phyloP scores from a whole-genome alignment of 768 basidiomycete genomes.

The Suillus lakei region DNA sequence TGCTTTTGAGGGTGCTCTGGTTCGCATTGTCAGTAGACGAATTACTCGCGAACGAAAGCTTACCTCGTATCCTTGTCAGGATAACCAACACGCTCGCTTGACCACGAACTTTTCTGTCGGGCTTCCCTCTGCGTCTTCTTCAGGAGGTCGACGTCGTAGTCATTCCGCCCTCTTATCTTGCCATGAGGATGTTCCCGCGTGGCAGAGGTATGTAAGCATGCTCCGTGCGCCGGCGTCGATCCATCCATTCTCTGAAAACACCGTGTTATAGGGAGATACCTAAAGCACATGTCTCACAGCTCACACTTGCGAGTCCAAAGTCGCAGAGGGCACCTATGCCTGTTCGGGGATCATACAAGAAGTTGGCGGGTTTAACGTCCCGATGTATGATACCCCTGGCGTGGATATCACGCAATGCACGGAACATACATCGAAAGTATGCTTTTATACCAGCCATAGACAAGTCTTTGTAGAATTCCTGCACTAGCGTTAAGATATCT shows the following conservation, averaged over 20 bases:
- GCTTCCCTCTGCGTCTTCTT: slow-evolving; percentile 66
- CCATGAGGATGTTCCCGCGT: slow-evolving; percentile 73
- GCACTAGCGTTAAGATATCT: slow-evolving; percentile 13
- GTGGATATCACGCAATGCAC: slow-evolving; percentile 89
- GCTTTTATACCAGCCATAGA: slow-evolving; percentile 78
- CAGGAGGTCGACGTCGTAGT: slow-evolving; percentile 53
- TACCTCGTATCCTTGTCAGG: slow-evolving; percentile 77
- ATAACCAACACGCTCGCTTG: slow-evolving; percentile 78
- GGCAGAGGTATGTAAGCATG: slow-evolving; percentile 81
- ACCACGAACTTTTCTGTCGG: slow-evolving; percentile 52
- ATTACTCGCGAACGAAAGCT: slow-evolving; percentile 12
- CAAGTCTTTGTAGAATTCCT: slow-evolving; percentile 81
- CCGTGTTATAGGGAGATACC: slow-evolving; percentile 12
- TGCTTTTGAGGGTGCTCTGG: slow-evolving; percentile 83
- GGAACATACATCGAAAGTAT: slow-evolving; percentile 91
- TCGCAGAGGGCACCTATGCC: slow-evolving; percentile 89
- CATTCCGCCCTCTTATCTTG: slow-evolving; percentile 45
- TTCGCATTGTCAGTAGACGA: slow-evolving; percentile 5
- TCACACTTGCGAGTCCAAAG: slow-evolving; percentile 93
- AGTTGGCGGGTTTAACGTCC: slow-evolving; percentile 98
- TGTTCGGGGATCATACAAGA: slow-evolving; percentile 86
- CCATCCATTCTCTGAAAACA: slow-evolving; percentile 57
- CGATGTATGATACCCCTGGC: slow-evolving; percentile 88
- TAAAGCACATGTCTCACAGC: slow-evolving; percentile 28
- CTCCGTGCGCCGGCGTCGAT: slow-evolving; percentile 47